Evolutionary conservation across 371 early-diverging fungal species (phyloP).

Genomic region (Saksenaea vasiformis): DNA sequence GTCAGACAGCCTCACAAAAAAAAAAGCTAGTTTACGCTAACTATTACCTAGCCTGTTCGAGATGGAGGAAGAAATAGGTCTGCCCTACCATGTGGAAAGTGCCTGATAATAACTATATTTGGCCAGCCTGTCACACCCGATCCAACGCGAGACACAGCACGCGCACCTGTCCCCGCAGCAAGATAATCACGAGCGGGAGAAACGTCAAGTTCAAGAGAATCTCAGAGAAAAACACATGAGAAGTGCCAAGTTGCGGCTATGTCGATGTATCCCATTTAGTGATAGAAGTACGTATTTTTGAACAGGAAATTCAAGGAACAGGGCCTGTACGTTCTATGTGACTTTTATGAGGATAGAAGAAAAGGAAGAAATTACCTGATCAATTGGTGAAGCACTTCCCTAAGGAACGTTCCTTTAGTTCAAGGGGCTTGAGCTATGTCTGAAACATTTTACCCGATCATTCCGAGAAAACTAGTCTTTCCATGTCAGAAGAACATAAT

Average conservation of each 20-base stretch:
- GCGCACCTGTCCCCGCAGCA: constrained; percentile 2
- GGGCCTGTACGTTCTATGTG: too few species aligned
- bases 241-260: background rate
- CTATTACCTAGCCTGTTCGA: background rate
- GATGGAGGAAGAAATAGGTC: background rate
- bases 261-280: too few species aligned
- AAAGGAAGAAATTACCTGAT: too few species aligned
- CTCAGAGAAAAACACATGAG: background rate
- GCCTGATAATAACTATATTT: background rate
- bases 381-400: too few species aligned
- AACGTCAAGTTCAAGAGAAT: background rate
- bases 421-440: background rate
- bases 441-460: background rate
- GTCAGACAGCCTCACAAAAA: background rate
- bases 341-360: too few species aligned
- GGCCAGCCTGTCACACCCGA: constrained; percentile 1
- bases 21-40: background rate
- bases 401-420: too few species aligned
- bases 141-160: constrained; percentile 5
- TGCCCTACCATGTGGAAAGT: constrained; percentile 5
- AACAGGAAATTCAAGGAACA: too few species aligned
- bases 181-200: background rate
- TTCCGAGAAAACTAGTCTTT: background rate
- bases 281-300: too few species aligned
- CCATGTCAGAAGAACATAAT: background rate